Evolutionary conservation across 176 grass and related monocot species (phyloP).

Genomic region (Lolium multiflorum): DNA sequence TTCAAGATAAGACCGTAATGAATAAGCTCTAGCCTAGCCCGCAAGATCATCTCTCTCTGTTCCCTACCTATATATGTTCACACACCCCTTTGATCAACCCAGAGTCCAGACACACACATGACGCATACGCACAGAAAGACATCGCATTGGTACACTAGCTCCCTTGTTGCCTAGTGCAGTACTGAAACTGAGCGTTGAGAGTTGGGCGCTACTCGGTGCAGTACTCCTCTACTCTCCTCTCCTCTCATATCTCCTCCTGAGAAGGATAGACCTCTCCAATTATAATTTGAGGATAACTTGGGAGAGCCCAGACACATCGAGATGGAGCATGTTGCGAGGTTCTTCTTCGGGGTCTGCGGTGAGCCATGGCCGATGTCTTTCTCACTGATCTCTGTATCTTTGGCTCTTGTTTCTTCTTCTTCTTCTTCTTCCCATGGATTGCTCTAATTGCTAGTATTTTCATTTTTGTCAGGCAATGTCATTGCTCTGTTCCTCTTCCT

Average conservation of each 20-base stretch:
- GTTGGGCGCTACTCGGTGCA: not conserved
- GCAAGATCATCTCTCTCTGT: not conserved
- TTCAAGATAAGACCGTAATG: constrained; percentile 34
- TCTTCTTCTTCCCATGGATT: not conserved
- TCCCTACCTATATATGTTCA: constrained; percentile 21
- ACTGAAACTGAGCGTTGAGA: not conserved
- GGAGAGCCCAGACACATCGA: not conserved
- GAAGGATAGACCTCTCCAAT: not conserved
- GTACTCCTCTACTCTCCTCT: not conserved
- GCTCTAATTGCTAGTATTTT: not conserved
- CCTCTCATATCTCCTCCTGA: not conserved
- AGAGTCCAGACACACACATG: constrained; percentile 21
- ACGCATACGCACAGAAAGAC: not conserved
- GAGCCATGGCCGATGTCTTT: constrained; percentile 27
- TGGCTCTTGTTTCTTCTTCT: not conserved
- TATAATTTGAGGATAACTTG: not conserved
- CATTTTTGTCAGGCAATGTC: constrained; percentile 61
- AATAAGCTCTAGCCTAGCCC: not conserved
- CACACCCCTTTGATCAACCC: not conserved
- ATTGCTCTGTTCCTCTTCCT: constrained; percentile 87
- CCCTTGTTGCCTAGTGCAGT: not conserved
- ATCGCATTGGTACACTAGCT: constrained; percentile 2
- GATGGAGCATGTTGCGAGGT: constrained; percentile 75
- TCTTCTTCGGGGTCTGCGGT: constrained; percentile 81
- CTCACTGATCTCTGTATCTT: not conserved